These are phyloP conservation scores for Mallotus japonicus DNA, from an alignment of 441 rosid genomes.

Conservation along the genomic window DNA sequence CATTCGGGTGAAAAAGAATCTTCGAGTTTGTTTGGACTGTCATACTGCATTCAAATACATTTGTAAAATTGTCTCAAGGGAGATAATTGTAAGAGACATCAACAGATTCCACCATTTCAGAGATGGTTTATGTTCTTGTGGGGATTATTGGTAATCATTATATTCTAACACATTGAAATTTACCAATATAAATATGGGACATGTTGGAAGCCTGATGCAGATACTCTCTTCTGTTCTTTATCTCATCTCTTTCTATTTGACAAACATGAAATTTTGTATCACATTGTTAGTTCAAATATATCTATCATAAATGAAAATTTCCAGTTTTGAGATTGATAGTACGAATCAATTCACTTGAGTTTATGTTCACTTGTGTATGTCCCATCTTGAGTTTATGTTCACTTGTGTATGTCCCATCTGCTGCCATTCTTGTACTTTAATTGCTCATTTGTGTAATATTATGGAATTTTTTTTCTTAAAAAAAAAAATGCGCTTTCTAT, in stretches of 20 bases:
- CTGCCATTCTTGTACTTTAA: not conserved
- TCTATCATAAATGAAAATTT: not conserved
- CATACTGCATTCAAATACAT: slow-evolving; percentile 54
- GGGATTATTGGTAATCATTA: slow-evolving; percentile 57
- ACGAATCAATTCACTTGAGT: no score
- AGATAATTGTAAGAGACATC: slow-evolving; percentile 61
- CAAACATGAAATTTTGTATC: not conserved
- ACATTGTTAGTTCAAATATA: not conserved
- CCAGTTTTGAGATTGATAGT: not conserved
- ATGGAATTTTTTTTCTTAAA: no score
- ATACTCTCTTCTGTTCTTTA: not conserved
- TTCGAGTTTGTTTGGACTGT: slow-evolving; percentile 62
- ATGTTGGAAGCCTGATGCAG: not conserved
- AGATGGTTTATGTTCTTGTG: slow-evolving; percentile 64
- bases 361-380: not conserved
- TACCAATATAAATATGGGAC: not conserved
- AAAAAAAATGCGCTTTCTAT: no score
- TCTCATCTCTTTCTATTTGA: not conserved
- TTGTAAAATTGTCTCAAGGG: slow-evolving; percentile 50
- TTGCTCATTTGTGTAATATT: not conserved
- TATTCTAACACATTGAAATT: no score
- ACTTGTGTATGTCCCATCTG: not conserved
- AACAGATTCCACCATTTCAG: slow-evolving; percentile 66
- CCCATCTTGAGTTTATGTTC: not conserved
- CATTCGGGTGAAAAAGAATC: slow-evolving; percentile 68